Base-by-base conservation (phyloP, 1,284 basidiomycete species). In the Heterobasidion annosum region DNA sequence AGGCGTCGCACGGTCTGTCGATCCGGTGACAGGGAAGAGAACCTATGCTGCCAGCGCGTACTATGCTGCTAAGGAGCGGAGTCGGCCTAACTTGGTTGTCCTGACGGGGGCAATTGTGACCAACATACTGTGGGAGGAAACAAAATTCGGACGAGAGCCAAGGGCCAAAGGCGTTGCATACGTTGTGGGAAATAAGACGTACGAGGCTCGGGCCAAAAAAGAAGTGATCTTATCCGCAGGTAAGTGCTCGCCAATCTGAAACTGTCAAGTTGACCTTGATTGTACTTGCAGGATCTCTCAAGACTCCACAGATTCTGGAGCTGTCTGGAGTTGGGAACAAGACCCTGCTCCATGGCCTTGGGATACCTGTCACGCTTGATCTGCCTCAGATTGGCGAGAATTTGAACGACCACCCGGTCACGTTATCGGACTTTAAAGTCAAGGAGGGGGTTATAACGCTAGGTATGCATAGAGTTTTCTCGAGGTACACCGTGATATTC, bases 221-320 rank as follows among this genome's bases (percentile, higher is more conserved):
- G 57, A 59, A 37, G 58, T 59, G 6, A 43, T 59, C 25, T 19
- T 56, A 25, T 52, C 57, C 8, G 54, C 58, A 1, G 58, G 58
- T 59, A 8, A 40, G n/a, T 40, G 37, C 4, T 25, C 25, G 25
- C 37, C 3, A 40, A 4, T 40, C 6, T 3, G 5, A 12, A 0
- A 7, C 3, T 10, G 4, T n/a, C n/a, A n/a, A 40, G 3, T 12
- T 40, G 6, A 7, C n/a, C n/a, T 40, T n/a, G 8, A 12, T 10
- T 46, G 52, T 34, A 58, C 37, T 10, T 16, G 16, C 18, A 58
- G 58, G 58, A 8, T 59, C 58, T 12, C 49, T 59, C 25, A 50
- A 59, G 46, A 59, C 54, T 7, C 58, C 58, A 42, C 58, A 58
- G 49, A 58, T 58, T 15, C 58, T 59, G 4, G 58, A 59, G 37